A percentile compares a stretch with the other conserved stretches of the same genome.
Conservation (phyloP, 768 basidiomycete species). For the Phaeolepiota aurea region DNA sequence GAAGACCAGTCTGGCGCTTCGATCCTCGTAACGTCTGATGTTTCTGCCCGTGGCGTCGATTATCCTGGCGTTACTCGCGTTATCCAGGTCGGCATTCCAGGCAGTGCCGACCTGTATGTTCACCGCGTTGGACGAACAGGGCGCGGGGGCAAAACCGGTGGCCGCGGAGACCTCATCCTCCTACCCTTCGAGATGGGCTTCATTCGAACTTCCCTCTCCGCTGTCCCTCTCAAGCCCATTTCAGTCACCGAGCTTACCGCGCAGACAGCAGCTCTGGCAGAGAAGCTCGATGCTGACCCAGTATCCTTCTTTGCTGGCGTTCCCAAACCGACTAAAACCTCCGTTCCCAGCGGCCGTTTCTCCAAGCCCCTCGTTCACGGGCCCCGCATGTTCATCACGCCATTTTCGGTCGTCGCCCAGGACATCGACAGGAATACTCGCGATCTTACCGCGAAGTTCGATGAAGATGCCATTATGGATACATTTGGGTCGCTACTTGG, state of each 20-base stretch:
- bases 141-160: constrained; percentile 45
- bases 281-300: constrained; percentile 37
- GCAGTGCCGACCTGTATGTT: constrained; percentile 62
- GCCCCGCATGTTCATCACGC: constrained; percentile 8
- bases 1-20: constrained; percentile 40
- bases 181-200: constrained; percentile 75
- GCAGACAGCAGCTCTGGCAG: constrained; percentile 39
- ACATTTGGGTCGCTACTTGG: constrained; percentile 65
- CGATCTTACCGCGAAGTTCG: constrained; percentile 24
- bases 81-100: constrained; percentile 84
- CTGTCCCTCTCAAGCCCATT: constrained; percentile 62
- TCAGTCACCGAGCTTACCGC: constrained; percentile 35
- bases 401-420: constrained; percentile 13
- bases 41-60: constrained; percentile 84
- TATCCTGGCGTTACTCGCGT: constrained; percentile 86
- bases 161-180: constrained; percentile 74
- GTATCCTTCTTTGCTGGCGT: constrained; percentile 18
- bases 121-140: constrained; percentile 86
- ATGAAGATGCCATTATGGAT: constrained; percentile 45
- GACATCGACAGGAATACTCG: constrained; percentile 19
- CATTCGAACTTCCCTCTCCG: constrained; percentile 48
- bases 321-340: neutral
- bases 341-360: neutral
- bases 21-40: constrained; percentile 78
- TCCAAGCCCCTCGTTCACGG: neutral